A percentile compares a stretch with the other conserved stretches of the same genome.
These are phyloP conservation scores for Diaporthe sp. DNA, from an alignment of 2,329 filamentous ascomycete species.

Conservation along the genomic window DNA sequence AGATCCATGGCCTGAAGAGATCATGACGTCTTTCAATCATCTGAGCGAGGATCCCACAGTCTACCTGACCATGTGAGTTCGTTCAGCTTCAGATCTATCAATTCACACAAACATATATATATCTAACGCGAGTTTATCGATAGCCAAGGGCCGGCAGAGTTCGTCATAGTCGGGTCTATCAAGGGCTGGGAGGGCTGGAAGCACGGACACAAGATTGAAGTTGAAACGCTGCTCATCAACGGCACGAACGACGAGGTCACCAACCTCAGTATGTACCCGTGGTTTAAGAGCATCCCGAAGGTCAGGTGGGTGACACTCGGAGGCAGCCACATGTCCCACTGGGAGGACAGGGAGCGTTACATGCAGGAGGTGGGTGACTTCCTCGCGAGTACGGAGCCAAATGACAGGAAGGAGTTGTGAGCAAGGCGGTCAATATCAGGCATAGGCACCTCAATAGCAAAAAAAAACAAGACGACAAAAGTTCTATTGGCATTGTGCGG, in stretches of 20 bases:
- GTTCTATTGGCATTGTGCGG: no score
- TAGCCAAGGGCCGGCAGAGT: slow-evolving; percentile 47
- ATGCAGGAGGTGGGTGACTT: slow-evolving; percentile 41
- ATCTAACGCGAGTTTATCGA: not conserved
- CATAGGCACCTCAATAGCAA: no score
- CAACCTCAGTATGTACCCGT: slow-evolving; percentile 43
- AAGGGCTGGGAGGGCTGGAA: slow-evolving; percentile 46
- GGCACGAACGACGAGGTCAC: slow-evolving; percentile 45
- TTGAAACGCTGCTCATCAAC: slow-evolving; percentile 39
- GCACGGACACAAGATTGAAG: slow-evolving; percentile 42
- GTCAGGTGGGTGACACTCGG: slow-evolving; percentile 47
- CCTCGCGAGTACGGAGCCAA: slow-evolving; percentile 3
- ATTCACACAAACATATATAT: not conserved
- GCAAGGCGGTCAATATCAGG: not conserved
- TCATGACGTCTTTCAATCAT: slow-evolving; percentile 40
- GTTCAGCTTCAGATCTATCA: not conserved
- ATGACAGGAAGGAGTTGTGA: slow-evolving; percentile 12
- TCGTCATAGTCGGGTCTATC: slow-evolving; percentile 42
- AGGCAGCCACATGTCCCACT: slow-evolving; percentile 43
- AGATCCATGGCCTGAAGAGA: slow-evolving; percentile 42
- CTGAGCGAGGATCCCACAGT: slow-evolving; percentile 42
- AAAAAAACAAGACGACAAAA: no score
- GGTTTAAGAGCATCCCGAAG: slow-evolving; percentile 44
- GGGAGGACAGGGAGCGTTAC: slow-evolving; percentile 44
- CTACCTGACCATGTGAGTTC: slow-evolving; percentile 44